phyloP scores from a whole-genome alignment of 257 asterid genomes.

The Paraleonurus japonicus region DNA sequence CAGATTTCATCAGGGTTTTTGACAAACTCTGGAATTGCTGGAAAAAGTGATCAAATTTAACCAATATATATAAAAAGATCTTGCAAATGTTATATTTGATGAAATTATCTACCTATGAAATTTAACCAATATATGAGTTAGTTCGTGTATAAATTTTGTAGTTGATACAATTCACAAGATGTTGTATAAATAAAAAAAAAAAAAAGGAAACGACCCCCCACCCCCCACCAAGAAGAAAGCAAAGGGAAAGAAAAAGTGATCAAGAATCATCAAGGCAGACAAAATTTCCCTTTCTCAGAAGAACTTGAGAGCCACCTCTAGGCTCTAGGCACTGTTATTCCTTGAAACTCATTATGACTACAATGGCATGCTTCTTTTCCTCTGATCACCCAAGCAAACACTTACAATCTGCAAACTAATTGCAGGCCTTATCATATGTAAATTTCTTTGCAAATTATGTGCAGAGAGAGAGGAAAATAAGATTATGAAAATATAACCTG shows the following conservation, averaged over 20 bases:
- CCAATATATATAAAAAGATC: too few relatives aligned
- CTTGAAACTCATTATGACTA: slow-evolving; percentile 23
- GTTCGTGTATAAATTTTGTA: too few relatives aligned
- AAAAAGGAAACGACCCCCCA: neutral
- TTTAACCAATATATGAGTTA: too few relatives aligned
- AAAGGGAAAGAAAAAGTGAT: slow-evolving; percentile 10
- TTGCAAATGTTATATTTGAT: neutral
- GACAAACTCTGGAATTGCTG: slow-evolving; percentile 18
- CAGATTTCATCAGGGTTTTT: neutral
- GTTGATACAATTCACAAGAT: too few relatives aligned
- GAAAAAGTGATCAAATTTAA: slow-evolving; percentile 23
- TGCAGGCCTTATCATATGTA: neutral
- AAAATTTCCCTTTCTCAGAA: slow-evolving; percentile 25
- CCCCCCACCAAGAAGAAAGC: neutral
- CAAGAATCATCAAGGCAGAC: slow-evolving; percentile 28
- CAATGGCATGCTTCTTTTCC: slow-evolving; percentile 33
- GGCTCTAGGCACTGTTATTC: slow-evolving; percentile 13
- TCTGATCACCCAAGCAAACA: slow-evolving; percentile 3
- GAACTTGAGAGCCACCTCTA: slow-evolving; percentile 23
- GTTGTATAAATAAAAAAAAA: too few relatives aligned
- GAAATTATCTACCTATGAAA: neutral
- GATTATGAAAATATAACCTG: slow-evolving; percentile 30
- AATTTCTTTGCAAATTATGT: slow-evolving; percentile 12
- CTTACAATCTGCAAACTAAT: neutral
- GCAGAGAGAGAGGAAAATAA: neutral